Conservation (phyloP, 352 stramenopile genomes). For the Phytophthora ramorum region DNA sequence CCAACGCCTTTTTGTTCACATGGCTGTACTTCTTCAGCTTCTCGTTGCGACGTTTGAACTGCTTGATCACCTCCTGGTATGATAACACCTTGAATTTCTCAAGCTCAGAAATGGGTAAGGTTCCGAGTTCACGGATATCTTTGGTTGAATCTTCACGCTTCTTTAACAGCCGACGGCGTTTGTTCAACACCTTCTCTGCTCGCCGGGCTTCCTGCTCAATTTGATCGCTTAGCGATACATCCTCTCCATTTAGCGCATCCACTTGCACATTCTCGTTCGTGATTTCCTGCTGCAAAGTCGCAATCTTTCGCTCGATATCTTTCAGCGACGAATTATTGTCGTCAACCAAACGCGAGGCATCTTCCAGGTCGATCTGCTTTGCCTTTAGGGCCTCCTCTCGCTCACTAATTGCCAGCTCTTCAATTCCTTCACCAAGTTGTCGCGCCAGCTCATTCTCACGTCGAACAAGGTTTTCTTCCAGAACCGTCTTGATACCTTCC, state of each 20-base stretch:
- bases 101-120: slow-evolving; percentile 94
- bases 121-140: slow-evolving; percentile 98
- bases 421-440: slow-evolving; percentile 70
- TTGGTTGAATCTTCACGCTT: slow-evolving; percentile 95
- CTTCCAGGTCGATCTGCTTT: slow-evolving; percentile 91
- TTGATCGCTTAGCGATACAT: slow-evolving; percentile 78
- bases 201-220: slow-evolving; percentile 82
- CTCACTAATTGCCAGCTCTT: slow-evolving; percentile 64
- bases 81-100: slow-evolving; percentile 91
- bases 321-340: slow-evolving; percentile 71
- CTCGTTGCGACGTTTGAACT: slow-evolving; percentile 95
- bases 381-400: slow-evolving; percentile 81
- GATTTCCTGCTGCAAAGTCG: slow-evolving; percentile 59
- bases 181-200: slow-evolving; percentile 88
- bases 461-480: slow-evolving; percentile 94
- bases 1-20: slow-evolving; percentile 99
- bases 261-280: slow-evolving; percentile 48
- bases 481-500: slow-evolving; percentile 88
- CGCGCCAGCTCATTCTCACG: slow-evolving; percentile 73
- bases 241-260: slow-evolving; percentile 65
- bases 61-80: slow-evolving; percentile 93
- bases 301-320: slow-evolving; percentile 67
- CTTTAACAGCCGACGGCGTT: slow-evolving; percentile 77
- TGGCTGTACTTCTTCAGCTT: slow-evolving; percentile 98
- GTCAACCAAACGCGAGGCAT: slow-evolving; percentile 76